phyloP scores from a whole-genome alignment of 2,329 filamentous ascomycete genomes.

The Paecilomyces sp. region DNA sequence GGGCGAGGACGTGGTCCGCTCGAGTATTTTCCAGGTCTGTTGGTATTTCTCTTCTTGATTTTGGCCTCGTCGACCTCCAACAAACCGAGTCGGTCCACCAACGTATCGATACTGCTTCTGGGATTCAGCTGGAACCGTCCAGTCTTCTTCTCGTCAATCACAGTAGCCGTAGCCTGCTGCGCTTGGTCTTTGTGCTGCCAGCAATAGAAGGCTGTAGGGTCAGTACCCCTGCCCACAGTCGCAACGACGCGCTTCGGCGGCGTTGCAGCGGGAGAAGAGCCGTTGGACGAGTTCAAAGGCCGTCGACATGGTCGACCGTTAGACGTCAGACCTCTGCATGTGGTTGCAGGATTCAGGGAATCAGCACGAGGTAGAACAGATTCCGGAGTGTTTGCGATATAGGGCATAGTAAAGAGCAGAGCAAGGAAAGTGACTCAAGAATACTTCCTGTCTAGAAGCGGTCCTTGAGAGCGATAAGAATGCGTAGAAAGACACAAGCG shows the following conservation, averaged over 20 bases:
- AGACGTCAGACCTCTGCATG: conserved; percentile 80
- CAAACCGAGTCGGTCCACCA: conserved; percentile 71
- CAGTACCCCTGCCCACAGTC: conserved; percentile 18
- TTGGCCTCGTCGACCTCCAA: conserved; percentile 51
- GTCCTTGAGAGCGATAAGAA: background rate
- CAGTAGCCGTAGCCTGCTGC: conserved; percentile 18
- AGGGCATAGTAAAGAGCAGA: conserved; percentile 49
- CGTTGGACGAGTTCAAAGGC: conserved; percentile 48
- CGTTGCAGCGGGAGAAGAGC: background rate
- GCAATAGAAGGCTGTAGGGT: conserved; percentile 58
- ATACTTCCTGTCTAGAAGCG: background rate
- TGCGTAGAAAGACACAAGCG: too few species aligned
- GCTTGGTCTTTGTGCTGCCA: conserved; percentile 95
- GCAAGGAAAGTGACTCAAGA: background rate
- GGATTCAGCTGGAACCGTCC: conserved; percentile 43
- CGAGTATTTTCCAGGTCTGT: conserved; percentile 9
- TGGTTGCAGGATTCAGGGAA: conserved; percentile 74
- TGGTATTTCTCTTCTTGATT: conserved; percentile 11
- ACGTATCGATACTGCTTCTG: conserved; percentile 76
- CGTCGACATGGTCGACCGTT: conserved; percentile 78
- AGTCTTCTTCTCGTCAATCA: background rate
- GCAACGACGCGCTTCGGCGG: conserved; percentile 13
- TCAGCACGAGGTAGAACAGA: conserved; percentile 70
- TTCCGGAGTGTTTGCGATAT: conserved; percentile 70
- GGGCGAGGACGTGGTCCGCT: conserved; percentile 5